phyloP scores from a whole-genome alignment of 2,329 filamentous ascomycete species.

The Leptographium flavum region DNA sequence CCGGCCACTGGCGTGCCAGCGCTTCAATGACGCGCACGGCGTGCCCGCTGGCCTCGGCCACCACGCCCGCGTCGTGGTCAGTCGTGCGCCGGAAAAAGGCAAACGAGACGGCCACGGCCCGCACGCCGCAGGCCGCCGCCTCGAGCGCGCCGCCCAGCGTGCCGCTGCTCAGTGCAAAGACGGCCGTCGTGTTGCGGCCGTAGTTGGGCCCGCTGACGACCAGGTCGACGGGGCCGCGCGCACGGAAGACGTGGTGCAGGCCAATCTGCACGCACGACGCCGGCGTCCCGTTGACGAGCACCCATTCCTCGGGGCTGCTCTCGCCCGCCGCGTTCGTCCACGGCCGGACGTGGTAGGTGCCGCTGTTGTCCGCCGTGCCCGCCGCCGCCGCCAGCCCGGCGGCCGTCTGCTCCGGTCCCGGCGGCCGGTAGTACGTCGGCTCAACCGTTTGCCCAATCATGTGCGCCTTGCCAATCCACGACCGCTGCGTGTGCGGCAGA shows the following conservation, averaged over 20 bases:
- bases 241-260: constrained; percentile 63
- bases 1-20: constrained; percentile 59
- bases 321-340: constrained; percentile 19
- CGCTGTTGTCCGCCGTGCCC: constrained; percentile 34
- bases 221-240: constrained; percentile 57
- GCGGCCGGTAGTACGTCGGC: constrained; percentile 66
- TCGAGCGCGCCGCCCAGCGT: constrained; percentile 67
- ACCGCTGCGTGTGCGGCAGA: constrained; percentile 79
- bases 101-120: constrained; percentile 72
- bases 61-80: constrained; percentile 71
- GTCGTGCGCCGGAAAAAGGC: constrained; percentile 61
- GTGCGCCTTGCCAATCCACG: constrained; percentile 97
- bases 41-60: constrained; percentile 61
- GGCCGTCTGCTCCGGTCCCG: constrained; percentile 19
- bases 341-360: constrained; percentile 49
- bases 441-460: constrained; percentile 81
- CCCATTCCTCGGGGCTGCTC: constrained; percentile 53
- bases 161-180: constrained; percentile 65
- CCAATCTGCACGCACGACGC: constrained; percentile 74
- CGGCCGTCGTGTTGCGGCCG: constrained; percentile 66
- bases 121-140: constrained; percentile 54
- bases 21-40: constrained; percentile 67
- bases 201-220: constrained; percentile 75
- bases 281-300: constrained; percentile 68
- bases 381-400: constrained; percentile 23